Percentiles rank a stretch among this genome's conserved stretches.
These are phyloP conservation scores for Lasiodiplodia hormozganensis DNA, from an alignment of 2,329 filamentous ascomycete genomes.

Conservation along the genomic window DNA sequence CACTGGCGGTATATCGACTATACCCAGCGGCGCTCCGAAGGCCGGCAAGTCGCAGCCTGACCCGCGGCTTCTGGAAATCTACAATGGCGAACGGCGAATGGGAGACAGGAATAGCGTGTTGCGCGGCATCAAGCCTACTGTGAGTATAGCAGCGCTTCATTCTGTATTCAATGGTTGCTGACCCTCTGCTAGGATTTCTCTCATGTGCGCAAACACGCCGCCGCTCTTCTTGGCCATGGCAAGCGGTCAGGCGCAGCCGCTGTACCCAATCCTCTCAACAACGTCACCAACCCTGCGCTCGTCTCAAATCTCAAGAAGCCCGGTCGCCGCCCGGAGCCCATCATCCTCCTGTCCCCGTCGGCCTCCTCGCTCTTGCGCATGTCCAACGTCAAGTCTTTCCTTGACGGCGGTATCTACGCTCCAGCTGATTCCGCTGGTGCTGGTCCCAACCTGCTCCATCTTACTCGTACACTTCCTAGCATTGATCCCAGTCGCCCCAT, in stretches of 20 bases:
- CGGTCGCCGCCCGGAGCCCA: constrained; percentile 71
- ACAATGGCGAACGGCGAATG: constrained; percentile 88
- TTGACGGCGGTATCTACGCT: constrained; percentile 81
- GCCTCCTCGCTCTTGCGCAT: constrained; percentile 93
- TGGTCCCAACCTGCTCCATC: constrained; percentile 80
- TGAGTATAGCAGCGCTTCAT: constrained; percentile 53
- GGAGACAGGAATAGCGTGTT: constrained; percentile 90
- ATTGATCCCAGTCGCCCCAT: constrained; percentile 75
- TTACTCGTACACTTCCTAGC: constrained; percentile 76
- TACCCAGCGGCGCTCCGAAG: constrained; percentile 52
- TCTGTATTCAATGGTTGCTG: constrained; percentile 30
- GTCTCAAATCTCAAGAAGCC: constrained; percentile 52
- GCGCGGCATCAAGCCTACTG: constrained; percentile 85
- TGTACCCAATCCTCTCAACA: constrained; percentile 51
- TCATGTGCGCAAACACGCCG: constrained; percentile 84
- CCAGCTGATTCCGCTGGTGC: constrained; percentile 73
- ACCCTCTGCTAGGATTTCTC: constrained; percentile 78
- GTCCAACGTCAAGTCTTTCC: constrained; percentile 94
- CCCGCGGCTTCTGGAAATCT: constrained; percentile 84
- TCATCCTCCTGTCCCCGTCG: constrained; percentile 95
- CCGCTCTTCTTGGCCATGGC: constrained; percentile 70
- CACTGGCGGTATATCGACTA: constrained; percentile 50
- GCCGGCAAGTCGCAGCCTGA: constrained; percentile 66
- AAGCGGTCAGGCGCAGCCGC: constrained; percentile 47
- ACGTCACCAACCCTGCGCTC: constrained; percentile 41